Base-by-base conservation (phyloP, 2,329 filamentous ascomycete species). In the Penicillium sp. region DNA sequence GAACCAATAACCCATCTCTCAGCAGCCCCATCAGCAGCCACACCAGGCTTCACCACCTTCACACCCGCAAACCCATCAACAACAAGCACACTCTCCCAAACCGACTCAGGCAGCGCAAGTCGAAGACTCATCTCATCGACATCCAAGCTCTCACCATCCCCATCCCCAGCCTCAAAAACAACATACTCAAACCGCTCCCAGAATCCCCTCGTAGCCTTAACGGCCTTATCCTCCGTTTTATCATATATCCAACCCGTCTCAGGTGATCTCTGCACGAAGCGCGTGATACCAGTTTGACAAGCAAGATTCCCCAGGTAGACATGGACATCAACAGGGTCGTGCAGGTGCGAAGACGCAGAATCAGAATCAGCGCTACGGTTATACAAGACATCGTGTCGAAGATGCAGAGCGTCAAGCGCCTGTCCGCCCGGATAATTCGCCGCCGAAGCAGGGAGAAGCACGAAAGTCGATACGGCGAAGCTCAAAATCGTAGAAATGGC, bases 401-500 rank as follows among this genome's bases (percentile, higher is more conserved):
- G 2, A 31, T 77, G 74, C 16, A 76, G 62, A 16, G 64, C 53
- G 30, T 68, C 61, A 9, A 97, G 76, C 2, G 91, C 93, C 51
- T 88, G 81, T 18, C 89, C 93, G 40, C 93, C 93, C 1, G 93
- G 93, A 65, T 99, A 99, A 72, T 96, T 99, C 49, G 95, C 82
- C 12, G 88, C 86, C 0, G 90, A 95, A 52, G 95, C 74, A 25
- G 86, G 78, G 2, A 96, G 81, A 71, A 95, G 82, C 72, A 95
- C 82, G 28, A 72, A 78, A 3, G 77, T 75, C 49, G 86, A 88
- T 30, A 80, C 74, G 4, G 75, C 71, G 52, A 88, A 80, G 1
- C 83, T 80, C 3, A 72, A 68, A 1, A 84, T 52, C 0, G 88
- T 75, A 0, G 87, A 89, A 1, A 75, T 65, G 3, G 81, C 65